Conservation (phyloP, 805 yeast genomes). For the Myxozyma vanderwaltii region DNA sequence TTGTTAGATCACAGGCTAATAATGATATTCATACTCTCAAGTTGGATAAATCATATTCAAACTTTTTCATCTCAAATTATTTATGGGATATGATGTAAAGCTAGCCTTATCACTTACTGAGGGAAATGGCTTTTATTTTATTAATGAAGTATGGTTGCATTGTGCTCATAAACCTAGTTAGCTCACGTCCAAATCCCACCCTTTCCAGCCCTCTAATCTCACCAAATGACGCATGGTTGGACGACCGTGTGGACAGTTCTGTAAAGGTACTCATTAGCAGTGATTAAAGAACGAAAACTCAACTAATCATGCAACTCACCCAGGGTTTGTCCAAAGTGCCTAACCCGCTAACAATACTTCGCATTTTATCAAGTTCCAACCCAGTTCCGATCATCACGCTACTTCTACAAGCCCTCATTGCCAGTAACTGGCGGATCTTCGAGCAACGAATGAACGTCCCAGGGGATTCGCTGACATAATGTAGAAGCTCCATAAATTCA, state of each 20-base stretch:
- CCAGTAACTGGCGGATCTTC: conserved; percentile 80
- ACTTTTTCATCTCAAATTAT: conserved; percentile 69
- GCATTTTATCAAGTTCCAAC: conserved; percentile 63
- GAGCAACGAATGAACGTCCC: conserved; percentile 60
- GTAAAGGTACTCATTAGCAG: background rate
- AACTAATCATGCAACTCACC: conserved; percentile 55
- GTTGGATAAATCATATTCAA: conserved; percentile 54
- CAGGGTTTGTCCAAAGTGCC: conserved; percentile 85
- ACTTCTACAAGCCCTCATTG: conserved; percentile 92
- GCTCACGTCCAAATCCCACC: conserved; percentile 21
- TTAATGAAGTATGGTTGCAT: too few relatives aligned
- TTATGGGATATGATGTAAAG: conserved; percentile 62
- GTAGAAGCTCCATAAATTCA: conserved; percentile 78
- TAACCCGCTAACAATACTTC: conserved; percentile 63
- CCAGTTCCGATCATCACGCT: conserved; percentile 93
- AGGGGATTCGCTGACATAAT: conserved; percentile 60
- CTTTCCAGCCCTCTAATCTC: conserved; percentile 45
- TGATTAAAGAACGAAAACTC: background rate
- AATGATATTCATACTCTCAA: conserved; percentile 32
- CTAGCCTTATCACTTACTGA: too few relatives aligned
- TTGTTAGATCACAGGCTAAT: conserved; percentile 29
- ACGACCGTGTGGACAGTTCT: conserved; percentile 86
- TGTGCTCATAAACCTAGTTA: background rate
- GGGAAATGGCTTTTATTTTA: background rate
- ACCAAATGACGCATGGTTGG: conserved; percentile 93